Conservation (phyloP, 768 basidiomycete species). For the Xerocomellus dryophilus region DNA sequence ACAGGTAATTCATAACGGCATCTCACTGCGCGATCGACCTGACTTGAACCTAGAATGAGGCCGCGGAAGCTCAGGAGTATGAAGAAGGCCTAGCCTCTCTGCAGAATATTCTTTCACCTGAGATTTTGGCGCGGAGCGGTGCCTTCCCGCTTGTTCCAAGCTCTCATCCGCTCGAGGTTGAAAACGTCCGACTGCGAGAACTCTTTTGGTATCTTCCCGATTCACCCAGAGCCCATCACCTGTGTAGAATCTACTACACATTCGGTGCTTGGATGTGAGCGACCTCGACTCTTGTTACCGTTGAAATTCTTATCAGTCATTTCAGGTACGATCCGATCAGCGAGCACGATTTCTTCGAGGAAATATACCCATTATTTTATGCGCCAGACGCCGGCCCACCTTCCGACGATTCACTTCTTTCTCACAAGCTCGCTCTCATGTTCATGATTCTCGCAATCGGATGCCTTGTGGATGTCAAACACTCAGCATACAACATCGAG, state of each 20-base stretch:
- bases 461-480: conserved; percentile 53
- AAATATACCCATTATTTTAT: conserved; percentile 60
- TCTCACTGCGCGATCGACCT: conserved; percentile 4
- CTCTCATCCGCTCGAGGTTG: conserved; percentile 36
- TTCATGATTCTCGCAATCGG: conserved; percentile 70
- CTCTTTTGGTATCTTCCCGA: conserved; percentile 72
- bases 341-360: conserved; percentile 55
- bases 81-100: conserved; percentile 48
- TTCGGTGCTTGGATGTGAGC: conserved; percentile 72
- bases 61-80: conserved; percentile 49
- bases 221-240: conserved; percentile 54
- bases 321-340: conserved; percentile 67
- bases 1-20: conserved; percentile 44
- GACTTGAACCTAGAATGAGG: conserved; percentile 49
- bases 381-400: conserved; percentile 41
- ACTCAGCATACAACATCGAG: conserved; percentile 59
- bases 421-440: conserved; percentile 61
- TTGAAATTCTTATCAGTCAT: conserved; percentile 5
- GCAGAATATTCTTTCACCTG: conserved; percentile 54
- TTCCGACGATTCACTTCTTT: conserved; percentile 48
- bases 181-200: conserved; percentile 49
- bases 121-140: conserved; percentile 62
- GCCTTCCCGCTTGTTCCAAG: conserved; percentile 59
- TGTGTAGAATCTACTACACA: conserved; percentile 59
- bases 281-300: conserved; percentile 1